Percentiles rank a stretch among this genome's conserved stretches.
Evolutionary conservation across 2,329 filamentous ascomycete genomes (phyloP).

Genomic region (Botrytis byssoidea): DNA sequence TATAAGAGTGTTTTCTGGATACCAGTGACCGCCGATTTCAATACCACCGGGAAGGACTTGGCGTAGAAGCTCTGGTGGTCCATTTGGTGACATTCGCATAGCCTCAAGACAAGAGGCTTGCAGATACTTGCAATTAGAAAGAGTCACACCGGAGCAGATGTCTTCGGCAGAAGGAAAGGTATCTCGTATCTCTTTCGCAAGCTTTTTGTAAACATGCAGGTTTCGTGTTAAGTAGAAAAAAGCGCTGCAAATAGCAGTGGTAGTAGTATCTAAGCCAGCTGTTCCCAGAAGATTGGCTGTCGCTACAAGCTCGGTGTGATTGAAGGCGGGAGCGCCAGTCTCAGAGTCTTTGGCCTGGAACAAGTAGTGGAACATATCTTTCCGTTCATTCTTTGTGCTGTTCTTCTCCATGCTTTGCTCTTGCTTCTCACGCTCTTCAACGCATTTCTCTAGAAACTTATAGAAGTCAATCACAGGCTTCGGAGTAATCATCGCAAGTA

Average conservation of each 20-base stretch:
- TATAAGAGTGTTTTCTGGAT: constrained; percentile 45
- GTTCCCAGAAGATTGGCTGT: not conserved
- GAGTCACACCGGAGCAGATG: not conserved
- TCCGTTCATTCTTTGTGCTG: not conserved
- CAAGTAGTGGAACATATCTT: constrained; percentile 42
- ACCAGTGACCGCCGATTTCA: constrained; percentile 33
- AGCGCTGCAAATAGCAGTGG: not conserved
- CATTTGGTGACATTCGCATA: constrained; percentile 23
- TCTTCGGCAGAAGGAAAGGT: not conserved
- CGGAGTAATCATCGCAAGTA: not conserved
- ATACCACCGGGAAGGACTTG: constrained; percentile 5
- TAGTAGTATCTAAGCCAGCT: not conserved
- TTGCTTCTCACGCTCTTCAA: not conserved
- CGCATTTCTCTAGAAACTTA: not conserved
- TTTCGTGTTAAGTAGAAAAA: not conserved
- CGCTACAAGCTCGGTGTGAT: not conserved
- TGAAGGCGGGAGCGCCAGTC: constrained; percentile 71
- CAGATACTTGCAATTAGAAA: constrained; percentile 14
- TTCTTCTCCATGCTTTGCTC: not conserved
- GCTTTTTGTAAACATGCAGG: not conserved
- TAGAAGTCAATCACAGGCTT: not conserved
- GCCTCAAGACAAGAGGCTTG: constrained; percentile 20
- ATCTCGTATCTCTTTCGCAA: constrained; percentile 41
- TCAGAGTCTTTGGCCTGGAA: constrained; percentile 94
- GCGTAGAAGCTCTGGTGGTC: constrained; percentile 1